These are phyloP conservation scores for Lactarius hatsudake DNA, from an alignment of 768 basidiomycete species.

Conservation along the genomic window DNA sequence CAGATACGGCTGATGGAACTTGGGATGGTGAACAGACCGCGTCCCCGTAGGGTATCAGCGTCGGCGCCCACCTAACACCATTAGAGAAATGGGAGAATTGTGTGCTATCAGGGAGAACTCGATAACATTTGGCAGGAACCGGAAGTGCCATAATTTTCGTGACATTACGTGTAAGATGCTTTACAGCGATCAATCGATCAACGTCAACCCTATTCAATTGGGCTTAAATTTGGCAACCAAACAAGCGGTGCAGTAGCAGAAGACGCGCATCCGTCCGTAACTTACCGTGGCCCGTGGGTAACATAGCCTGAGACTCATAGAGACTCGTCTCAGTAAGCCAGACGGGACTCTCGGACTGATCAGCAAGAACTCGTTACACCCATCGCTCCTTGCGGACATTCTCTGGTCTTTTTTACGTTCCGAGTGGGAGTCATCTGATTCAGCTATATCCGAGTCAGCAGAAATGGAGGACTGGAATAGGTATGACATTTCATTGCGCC, in stretches of 20 bases:
- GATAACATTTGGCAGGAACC: neutral
- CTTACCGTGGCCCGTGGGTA: neutral
- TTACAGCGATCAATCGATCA: neutral
- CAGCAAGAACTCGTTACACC: too few relatives aligned
- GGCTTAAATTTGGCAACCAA: neutral
- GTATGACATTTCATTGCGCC: neutral
- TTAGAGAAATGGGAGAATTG: neutral
- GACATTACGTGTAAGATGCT: neutral
- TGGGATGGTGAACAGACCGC: neutral
- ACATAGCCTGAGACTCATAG: neutral
- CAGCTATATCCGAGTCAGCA: neutral
- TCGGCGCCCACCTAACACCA: neutral
- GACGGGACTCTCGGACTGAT: neutral
- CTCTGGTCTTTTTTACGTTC: neutral
- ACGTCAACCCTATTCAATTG: neutral
- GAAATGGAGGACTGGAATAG: neutral
- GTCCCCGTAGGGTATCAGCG: neutral
- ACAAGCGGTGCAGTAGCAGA: neutral
- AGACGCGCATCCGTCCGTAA: neutral
- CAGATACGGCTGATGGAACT: too few relatives aligned
- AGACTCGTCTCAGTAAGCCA: neutral
- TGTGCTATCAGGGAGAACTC: neutral
- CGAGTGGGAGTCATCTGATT: neutral
- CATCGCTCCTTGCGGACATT: neutral
- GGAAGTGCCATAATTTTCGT: neutral